phyloP scores from a whole-genome alignment of 257 asterid species.

The Coffea canephora region DNA sequence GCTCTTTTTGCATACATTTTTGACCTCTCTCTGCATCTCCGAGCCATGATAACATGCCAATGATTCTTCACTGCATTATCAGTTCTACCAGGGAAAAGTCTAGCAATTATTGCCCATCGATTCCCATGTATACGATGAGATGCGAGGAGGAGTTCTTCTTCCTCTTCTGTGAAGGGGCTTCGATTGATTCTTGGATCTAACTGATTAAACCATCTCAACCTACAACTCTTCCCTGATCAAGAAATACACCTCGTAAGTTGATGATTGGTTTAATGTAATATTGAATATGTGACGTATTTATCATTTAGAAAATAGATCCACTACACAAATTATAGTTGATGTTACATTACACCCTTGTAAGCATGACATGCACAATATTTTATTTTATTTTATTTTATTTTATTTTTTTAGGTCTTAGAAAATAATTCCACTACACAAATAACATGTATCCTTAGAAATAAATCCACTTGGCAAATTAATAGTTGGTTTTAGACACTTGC shows the following conservation, averaged over 20 bases:
- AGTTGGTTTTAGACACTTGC: neutral
- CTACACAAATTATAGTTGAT: neutral
- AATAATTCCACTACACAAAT: no score
- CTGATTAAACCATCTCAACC: slow-evolving; percentile 95
- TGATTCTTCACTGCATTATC: slow-evolving; percentile 93
- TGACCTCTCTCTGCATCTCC: slow-evolving; percentile 64
- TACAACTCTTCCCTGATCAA: slow-evolving; percentile 76
- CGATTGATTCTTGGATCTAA: slow-evolving; percentile 83
- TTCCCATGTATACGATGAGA: slow-evolving; percentile 79
- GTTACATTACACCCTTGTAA: neutral
- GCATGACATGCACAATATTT: neutral
- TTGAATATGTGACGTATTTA: neutral
- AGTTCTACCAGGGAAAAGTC: slow-evolving; percentile 83
- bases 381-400: neutral
- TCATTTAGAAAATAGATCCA: neutral
- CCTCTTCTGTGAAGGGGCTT: slow-evolving; percentile 78
- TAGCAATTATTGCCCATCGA: slow-evolving; percentile 85
- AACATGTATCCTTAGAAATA: neutral
- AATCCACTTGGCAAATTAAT: neutral
- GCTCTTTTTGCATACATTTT: slow-evolving; percentile 42
- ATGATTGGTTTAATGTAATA: neutral
- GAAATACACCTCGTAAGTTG: neutral
- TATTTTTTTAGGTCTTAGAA: no score
- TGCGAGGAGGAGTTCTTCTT: slow-evolving; percentile 77
- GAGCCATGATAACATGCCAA: slow-evolving; percentile 91